Evolutionary conservation across 2,329 filamentous ascomycete species (phyloP).

Genomic region (Aureobasidium sp.): DNA sequence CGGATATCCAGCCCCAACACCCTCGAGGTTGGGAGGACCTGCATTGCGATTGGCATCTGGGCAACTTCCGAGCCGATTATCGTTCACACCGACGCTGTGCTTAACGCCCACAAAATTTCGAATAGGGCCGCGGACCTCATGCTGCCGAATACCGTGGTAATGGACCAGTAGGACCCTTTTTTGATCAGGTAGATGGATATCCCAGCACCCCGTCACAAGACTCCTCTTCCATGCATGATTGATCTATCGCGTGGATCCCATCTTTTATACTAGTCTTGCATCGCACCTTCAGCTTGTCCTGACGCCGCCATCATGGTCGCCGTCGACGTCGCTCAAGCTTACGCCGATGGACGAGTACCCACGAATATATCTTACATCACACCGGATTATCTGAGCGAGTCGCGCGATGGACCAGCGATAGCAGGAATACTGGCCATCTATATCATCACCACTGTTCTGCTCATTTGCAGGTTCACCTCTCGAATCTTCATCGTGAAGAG

Average conservation of each 20-base stretch:
- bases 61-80: not conserved
- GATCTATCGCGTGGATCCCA: not conserved
- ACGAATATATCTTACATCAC: slow-evolving; percentile 27
- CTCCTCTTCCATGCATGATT: not conserved
- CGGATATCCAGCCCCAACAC: not conserved
- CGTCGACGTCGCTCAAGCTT: slow-evolving; percentile 3
- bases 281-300: not conserved
- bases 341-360: slow-evolving; percentile 28
- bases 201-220: not conserved
- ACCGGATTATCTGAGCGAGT: slow-evolving; percentile 30
- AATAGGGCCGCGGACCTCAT: not conserved
- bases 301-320: slow-evolving; percentile 5
- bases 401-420: slow-evolving; percentile 32
- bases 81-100: not conserved
- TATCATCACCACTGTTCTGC: slow-evolving; percentile 28
- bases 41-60: not conserved
- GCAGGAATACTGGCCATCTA: slow-evolving; percentile 34
- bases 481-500: slow-evolving; percentile 31
- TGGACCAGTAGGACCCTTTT: not conserved
- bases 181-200: not conserved
- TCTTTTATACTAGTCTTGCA: not conserved
- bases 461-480: slow-evolving; percentile 30
- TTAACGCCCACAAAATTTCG: not conserved
- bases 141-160: not conserved
- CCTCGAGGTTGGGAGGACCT: not conserved